Conservation (phyloP, 2,329 filamentous ascomycete genomes). For the Tricladium varicosporioides region DNA sequence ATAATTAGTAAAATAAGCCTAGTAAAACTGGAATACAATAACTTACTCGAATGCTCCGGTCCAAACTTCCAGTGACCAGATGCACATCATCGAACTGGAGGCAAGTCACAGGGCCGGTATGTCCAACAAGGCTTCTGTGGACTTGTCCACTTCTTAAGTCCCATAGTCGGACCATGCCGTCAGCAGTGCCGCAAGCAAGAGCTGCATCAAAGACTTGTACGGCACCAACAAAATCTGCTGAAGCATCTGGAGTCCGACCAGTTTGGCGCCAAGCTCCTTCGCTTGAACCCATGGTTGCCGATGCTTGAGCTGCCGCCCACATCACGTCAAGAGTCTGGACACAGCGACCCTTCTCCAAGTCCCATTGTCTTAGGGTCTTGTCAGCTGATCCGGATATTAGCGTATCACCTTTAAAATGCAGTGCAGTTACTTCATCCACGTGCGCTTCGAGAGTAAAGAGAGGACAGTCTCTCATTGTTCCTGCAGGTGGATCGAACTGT, state of each 20-base stretch:
- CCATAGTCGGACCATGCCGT: slow-evolving; percentile 96
- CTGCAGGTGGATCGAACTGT: slow-evolving; percentile 67
- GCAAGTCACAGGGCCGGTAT: slow-evolving; percentile 91
- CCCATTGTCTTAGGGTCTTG: slow-evolving; percentile 97
- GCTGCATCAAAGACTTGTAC: slow-evolving; percentile 95
- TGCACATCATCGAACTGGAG: slow-evolving; percentile 96
- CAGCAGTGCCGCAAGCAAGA: slow-evolving; percentile 91
- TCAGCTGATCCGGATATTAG: slow-evolving; percentile 94
- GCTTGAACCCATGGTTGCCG: slow-evolving; percentile 61
- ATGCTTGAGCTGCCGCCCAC: slow-evolving; percentile 93
- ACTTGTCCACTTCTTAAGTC: slow-evolving; percentile 95
- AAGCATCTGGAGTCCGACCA: slow-evolving; percentile 60
- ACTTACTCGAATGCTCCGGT: slow-evolving; percentile 90
- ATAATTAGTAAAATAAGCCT: slow-evolving; percentile 28
- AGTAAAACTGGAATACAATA: not conserved
- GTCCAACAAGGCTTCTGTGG: slow-evolving; percentile 91
- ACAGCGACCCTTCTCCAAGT: slow-evolving; percentile 93
- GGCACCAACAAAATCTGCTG: slow-evolving; percentile 90
- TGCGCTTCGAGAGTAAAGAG: slow-evolving; percentile 88
- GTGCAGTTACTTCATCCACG: slow-evolving; percentile 88
- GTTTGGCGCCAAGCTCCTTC: slow-evolving; percentile 70
- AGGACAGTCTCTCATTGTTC: slow-evolving; percentile 84
- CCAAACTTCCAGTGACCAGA: slow-evolving; percentile 86
- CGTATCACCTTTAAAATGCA: slow-evolving; percentile 86
- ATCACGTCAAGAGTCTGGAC: slow-evolving; percentile 97